Conservation (phyloP, 2,329 filamentous ascomycete species). For the Byssochlamys sp. region DNA sequence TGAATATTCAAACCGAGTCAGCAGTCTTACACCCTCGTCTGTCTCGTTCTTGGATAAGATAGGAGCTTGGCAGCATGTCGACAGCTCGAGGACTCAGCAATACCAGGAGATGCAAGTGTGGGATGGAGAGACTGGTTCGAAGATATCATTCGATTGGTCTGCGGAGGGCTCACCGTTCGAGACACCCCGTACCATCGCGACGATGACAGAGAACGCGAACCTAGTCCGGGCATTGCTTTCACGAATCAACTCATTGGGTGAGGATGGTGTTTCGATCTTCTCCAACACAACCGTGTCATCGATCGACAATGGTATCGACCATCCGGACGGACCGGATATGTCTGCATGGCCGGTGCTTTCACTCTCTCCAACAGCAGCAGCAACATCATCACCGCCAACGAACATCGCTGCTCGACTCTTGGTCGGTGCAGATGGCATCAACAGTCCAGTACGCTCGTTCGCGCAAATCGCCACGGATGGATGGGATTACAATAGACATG, state of each 20-base stretch:
- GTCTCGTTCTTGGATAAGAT: conserved; percentile 73
- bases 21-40: conserved; percentile 81
- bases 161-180: conserved; percentile 37
- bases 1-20: conserved; percentile 86
- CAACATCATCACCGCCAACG: conserved; percentile 26
- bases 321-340: conserved; percentile 62
- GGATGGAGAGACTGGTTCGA: conserved; percentile 81
- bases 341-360: conserved; percentile 79
- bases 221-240: conserved; percentile 67
- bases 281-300: conserved; percentile 67
- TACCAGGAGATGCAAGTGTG: conserved; percentile 98
- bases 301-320: conserved; percentile 64
- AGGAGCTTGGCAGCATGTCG: conserved; percentile 73
- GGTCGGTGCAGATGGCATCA: conserved; percentile 87
- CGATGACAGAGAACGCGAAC: conserved; percentile 94
- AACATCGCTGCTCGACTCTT: conserved; percentile 71
- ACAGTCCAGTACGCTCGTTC: conserved; percentile 83
- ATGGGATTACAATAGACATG: conserved; percentile 88
- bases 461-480: conserved; percentile 75
- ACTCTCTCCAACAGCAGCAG: conserved; percentile 47
- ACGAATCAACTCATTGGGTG: conserved; percentile 59
- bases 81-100: conserved; percentile 63
- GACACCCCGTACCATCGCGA: conserved; percentile 62
- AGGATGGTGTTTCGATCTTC: conserved; percentile 53
- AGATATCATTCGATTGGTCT: conserved; percentile 78